A percentile compares a stretch with the other conserved stretches of the same genome.
These are phyloP conservation scores for Talaromyces sp. DNA, from an alignment of 2,329 filamentous ascomycete genomes.

Conservation along the genomic window DNA sequence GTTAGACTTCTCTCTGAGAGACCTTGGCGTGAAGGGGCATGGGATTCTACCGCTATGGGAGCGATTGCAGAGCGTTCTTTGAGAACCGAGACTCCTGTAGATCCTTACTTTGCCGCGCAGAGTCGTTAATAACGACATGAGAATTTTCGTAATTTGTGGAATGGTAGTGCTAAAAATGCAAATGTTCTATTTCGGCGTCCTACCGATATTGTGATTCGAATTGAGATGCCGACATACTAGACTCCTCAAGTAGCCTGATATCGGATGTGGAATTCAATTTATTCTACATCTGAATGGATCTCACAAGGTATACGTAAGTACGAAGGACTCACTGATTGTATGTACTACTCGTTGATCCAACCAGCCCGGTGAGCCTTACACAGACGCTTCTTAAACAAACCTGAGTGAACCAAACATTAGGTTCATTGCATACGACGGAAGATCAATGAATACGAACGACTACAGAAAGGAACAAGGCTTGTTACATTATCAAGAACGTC, in stretches of 20 bases:
- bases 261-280: too few relatives aligned
- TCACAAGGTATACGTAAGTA: too few relatives aligned
- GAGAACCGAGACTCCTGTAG: neutral
- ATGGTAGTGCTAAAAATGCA: neutral
- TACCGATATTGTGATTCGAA: too few relatives aligned
- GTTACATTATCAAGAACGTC: neutral
- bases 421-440: neutral
- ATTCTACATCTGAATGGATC: too few relatives aligned
- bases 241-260: too few relatives aligned
- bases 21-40: neutral
- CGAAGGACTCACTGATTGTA: too few relatives aligned
- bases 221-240: too few relatives aligned
- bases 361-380: too few relatives aligned
- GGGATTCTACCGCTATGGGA: neutral
- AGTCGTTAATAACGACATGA: neutral
- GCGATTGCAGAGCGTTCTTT: neutral
- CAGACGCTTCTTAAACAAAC: too few relatives aligned
- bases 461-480: neutral
- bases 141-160: neutral
- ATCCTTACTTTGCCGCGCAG: neutral
- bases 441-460: neutral
- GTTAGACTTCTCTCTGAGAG: neutral
- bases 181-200: neutral
- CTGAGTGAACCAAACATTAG: neutral
- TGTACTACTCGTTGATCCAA: too few relatives aligned